These are phyloP conservation scores for Ascochyta lentis DNA, from an alignment of 2,329 filamentous ascomycete species.

Conservation along the genomic window DNA sequence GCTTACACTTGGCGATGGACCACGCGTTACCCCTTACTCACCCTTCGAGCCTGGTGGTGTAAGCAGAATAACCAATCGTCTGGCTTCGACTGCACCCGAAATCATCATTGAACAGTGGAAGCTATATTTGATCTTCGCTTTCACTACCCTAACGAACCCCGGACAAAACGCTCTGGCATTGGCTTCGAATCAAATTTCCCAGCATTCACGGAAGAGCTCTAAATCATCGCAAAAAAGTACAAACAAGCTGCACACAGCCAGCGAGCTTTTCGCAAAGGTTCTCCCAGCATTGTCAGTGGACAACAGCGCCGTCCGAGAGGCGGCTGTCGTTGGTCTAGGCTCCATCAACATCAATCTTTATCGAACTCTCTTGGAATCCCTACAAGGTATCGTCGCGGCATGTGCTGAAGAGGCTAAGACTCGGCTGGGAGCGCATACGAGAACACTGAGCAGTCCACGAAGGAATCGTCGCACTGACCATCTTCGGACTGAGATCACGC, in stretches of 20 bases:
- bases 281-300: slow-evolving; percentile 84
- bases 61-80: slow-evolving; percentile 63
- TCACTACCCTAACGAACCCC: slow-evolving; percentile 88
- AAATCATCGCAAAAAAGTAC: slow-evolving; percentile 70
- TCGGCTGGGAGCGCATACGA: slow-evolving; percentile 76
- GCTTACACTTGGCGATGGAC: slow-evolving; percentile 74
- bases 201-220: slow-evolving; percentile 84
- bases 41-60: slow-evolving; percentile 66
- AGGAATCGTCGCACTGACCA: slow-evolving; percentile 85
- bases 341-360: slow-evolving; percentile 97
- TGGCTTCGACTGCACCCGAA: slow-evolving; percentile 75
- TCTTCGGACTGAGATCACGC: slow-evolving; percentile 90
- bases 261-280: slow-evolving; percentile 87
- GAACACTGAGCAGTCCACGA: slow-evolving; percentile 77
- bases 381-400: slow-evolving; percentile 83
- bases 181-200: slow-evolving; percentile 62
- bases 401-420: slow-evolving; percentile 90
- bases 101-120: slow-evolving; percentile 98
- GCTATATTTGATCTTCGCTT: slow-evolving; percentile 94
- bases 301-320: slow-evolving; percentile 82
- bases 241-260: slow-evolving; percentile 84
- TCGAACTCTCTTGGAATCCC: slow-evolving; percentile 83
- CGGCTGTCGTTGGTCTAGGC: slow-evolving; percentile 88
- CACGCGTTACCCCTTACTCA: slow-evolving; percentile 56
- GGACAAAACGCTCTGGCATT: slow-evolving; percentile 66